Evolutionary conservation across 75 land plant species (phyloP).

Genomic region (Selaginella moellendorffii): DNA sequence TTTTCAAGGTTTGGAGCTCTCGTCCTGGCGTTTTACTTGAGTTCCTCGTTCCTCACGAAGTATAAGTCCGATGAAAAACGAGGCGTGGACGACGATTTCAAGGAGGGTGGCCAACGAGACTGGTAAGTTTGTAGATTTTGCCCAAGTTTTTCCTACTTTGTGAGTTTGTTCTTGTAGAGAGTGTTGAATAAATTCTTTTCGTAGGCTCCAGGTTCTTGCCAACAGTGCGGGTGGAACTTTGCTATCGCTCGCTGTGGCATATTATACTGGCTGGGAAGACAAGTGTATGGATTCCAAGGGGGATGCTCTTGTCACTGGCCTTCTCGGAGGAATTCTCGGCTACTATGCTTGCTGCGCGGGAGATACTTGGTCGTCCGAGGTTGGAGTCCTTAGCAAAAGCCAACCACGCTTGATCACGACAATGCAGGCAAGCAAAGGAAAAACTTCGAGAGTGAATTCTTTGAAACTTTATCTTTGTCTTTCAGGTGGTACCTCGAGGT

Average conservation of each 20-base stretch:
- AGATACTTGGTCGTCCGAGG: slow-evolving; percentile 94
- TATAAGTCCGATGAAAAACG: slow-evolving; percentile 57
- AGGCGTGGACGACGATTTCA: slow-evolving; percentile 42
- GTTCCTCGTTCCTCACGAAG: slow-evolving; percentile 79
- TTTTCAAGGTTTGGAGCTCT: slow-evolving; percentile 64
- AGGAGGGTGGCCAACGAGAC: slow-evolving; percentile 88
- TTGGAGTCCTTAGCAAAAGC: slow-evolving; percentile 64
- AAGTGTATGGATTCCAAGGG: slow-evolving; percentile 50
- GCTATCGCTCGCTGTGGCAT: slow-evolving; percentile 37
- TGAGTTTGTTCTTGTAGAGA: not conserved
- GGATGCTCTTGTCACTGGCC: slow-evolving; percentile 38
- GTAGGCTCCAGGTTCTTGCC: slow-evolving; percentile 72
- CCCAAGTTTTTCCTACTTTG: no score
- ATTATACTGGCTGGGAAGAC: slow-evolving; percentile 40
- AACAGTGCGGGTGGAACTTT: slow-evolving; percentile 60
- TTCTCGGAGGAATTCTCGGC: slow-evolving; percentile 70
- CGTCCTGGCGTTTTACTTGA: slow-evolving; percentile 64
- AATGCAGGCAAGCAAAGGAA: slow-evolving; percentile 53
- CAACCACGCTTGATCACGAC: slow-evolving; percentile 78
- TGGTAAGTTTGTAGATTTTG: slow-evolving; percentile 46
- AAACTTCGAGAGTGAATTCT: no score
- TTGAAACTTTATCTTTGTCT: no score
- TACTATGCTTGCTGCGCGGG: slow-evolving; percentile 97
- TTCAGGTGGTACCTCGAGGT: slow-evolving; percentile 66
- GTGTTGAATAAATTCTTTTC: not conserved